Conservation (phyloP, 345 rosid species). For the Eucalyptus regnans region DNA sequence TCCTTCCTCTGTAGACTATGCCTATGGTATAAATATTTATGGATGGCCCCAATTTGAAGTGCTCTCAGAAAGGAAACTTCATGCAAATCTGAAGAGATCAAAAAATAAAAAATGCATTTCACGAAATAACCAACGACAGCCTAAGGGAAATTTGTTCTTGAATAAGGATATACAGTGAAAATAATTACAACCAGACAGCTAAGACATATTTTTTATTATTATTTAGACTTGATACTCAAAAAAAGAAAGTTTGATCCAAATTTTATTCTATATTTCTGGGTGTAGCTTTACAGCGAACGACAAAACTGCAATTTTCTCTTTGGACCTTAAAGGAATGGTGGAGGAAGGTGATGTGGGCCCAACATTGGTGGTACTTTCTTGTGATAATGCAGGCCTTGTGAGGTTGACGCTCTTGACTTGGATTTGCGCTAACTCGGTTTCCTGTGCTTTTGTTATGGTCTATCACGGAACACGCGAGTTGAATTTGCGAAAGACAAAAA, state of each 20-base stretch:
- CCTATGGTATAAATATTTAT: background rate
- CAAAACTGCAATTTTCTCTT: background rate
- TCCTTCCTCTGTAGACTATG: slow-evolving; percentile 8
- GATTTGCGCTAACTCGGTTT: background rate
- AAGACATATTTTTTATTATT: background rate
- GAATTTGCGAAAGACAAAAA: background rate
- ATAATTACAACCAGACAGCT: background rate
- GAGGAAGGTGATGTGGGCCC: background rate
- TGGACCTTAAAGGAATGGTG: background rate
- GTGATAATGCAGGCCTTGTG: background rate
- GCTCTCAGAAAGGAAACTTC: background rate
- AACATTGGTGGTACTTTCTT: background rate
- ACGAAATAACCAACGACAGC: background rate
- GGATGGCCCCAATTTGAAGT: background rate
- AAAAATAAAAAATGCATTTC: background rate
- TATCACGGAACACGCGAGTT: background rate
- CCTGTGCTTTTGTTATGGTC: background rate
- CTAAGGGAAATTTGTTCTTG: background rate
- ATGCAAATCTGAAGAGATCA: background rate
- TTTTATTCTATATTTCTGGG: background rate
- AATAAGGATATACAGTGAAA: background rate
- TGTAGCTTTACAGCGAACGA: background rate
- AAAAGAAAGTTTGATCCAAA: background rate
- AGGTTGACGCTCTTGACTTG: background rate
- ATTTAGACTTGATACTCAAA: background rate